Evolutionary conservation across 2,329 filamentous ascomycete species (phyloP).

Genomic region (Ophiostoma angusticollis): DNA sequence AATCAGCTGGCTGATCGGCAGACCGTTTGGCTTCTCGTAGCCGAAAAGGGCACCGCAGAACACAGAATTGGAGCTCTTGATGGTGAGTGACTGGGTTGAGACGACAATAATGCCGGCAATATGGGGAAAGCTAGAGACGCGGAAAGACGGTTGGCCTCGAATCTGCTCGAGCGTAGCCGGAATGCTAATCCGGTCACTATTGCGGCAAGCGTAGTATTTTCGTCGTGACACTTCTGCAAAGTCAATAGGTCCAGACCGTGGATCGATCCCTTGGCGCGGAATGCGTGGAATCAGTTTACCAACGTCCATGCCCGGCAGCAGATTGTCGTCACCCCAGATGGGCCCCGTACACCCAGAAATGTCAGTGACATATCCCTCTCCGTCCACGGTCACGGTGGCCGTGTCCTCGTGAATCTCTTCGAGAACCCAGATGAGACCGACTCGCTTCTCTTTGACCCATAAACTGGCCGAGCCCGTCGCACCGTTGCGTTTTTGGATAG

Average conservation of each 20-base stretch:
- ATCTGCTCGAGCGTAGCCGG: constrained; percentile 71
- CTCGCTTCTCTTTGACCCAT: constrained; percentile 96
- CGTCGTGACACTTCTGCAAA: constrained; percentile 60
- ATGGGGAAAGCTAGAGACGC: constrained; percentile 88
- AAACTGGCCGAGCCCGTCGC: constrained; percentile 83
- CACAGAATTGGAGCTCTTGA: constrained; percentile 88
- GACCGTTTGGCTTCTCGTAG: constrained; percentile 68
- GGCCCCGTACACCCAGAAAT: constrained; percentile 64
- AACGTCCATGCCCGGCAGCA: constrained; percentile 59
- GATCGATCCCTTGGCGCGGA: constrained; percentile 60
- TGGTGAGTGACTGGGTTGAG: constrained; percentile 60
- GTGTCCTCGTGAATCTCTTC: constrained; percentile 97
- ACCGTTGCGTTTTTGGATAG: constrained; percentile 91
- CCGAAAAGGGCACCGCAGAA: constrained; percentile 91
- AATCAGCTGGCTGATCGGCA: constrained; percentile 66
- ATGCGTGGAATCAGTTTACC: constrained; percentile 69
- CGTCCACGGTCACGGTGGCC: constrained; percentile 62
- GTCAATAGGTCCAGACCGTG: constrained; percentile 60
- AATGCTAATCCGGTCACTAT: constrained; percentile 64
- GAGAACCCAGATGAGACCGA: constrained; percentile 90
- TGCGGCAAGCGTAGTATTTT: constrained; percentile 75
- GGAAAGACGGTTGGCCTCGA: constrained; percentile 55
- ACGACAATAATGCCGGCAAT: constrained; percentile 95
- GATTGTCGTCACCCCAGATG: constrained; percentile 69
- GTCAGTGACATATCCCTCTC: constrained; percentile 59